phyloP scores from a whole-genome alignment of 495 filamentous ascomycete genomes.

The Clohesyomyces aquaticus region DNA sequence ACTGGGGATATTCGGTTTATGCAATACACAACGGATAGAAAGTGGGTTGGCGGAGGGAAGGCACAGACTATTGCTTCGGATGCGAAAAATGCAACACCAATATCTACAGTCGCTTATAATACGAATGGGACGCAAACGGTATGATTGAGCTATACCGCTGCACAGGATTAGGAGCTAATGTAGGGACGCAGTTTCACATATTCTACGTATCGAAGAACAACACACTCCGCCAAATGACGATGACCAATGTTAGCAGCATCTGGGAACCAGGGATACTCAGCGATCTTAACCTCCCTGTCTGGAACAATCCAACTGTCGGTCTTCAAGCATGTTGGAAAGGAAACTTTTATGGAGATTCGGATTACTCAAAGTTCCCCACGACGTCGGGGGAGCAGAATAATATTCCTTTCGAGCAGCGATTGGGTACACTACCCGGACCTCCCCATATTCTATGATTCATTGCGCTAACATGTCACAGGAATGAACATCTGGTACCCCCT shows the following conservation, averaged over 20 bases:
- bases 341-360: conserved; percentile 45
- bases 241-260: conserved; percentile 43
- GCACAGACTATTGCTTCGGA: conserved; percentile 45
- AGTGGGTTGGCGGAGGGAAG: conserved; percentile 42
- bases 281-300: conserved; percentile 40
- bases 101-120: conserved; percentile 46
- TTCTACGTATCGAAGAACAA: conserved; percentile 46
- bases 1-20: conserved; percentile 44
- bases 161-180: too few species aligned
- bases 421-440: too few species aligned
- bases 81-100: conserved; percentile 47
- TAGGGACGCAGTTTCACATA: conserved; percentile 40
- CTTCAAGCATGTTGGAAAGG: conserved; percentile 50
- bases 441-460: too few species aligned
- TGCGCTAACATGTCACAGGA: conserved; percentile 15
- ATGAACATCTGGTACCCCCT: conserved; percentile 47
- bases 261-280: conserved; percentile 42
- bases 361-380: conserved; percentile 25
- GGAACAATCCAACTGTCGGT: conserved; percentile 42
- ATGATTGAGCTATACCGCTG: too few species aligned
- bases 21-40: conserved; percentile 35
- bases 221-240: conserved; percentile 38
- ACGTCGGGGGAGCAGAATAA: neutral
- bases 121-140: conserved; percentile 37
- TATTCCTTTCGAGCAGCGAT: conserved; percentile 3